phyloP scores from a whole-genome alignment of 1,284 basidiomycete species.

The Austropuccinia psidii region DNA sequence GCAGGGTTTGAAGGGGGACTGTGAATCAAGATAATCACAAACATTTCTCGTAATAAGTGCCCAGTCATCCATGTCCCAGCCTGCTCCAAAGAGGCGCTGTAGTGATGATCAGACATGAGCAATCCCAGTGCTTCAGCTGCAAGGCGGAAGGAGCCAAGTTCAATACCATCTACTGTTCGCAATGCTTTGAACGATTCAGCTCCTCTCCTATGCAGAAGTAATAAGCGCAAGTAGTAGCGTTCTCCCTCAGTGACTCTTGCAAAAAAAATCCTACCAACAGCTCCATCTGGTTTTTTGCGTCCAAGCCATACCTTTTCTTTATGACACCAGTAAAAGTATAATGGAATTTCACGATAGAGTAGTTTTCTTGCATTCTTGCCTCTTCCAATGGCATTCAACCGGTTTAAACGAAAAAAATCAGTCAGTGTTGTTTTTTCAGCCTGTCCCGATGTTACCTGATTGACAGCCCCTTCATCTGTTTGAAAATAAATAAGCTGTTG shows the following conservation, averaged over 20 bases:
- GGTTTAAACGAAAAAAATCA: neutral
- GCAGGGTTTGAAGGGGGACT: conserved; percentile 47
- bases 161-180: conserved; percentile 43
- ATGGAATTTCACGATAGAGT: neutral
- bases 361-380: neutral
- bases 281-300: conserved; percentile 40
- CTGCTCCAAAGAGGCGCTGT: conserved; percentile 50
- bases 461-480: neutral
- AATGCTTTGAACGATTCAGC: conserved; percentile 49
- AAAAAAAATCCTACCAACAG: conserved; percentile 50
- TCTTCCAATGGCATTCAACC: neutral
- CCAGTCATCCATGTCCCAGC: conserved; percentile 51
- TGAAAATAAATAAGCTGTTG: neutral
- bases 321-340: neutral
- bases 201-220: conserved; percentile 49
- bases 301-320: conserved; percentile 39
- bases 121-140: conserved; percentile 51
- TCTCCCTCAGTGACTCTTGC: conserved; percentile 47
- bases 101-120: conserved; percentile 47
- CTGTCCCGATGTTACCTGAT: no score
- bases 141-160: conserved; percentile 45
- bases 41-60: conserved; percentile 48
- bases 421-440: neutral
- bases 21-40: conserved; percentile 50
- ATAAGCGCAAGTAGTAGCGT: conserved; percentile 49